These are phyloP conservation scores for Cladosporium sphaerospermum DNA, from an alignment of 2,329 filamentous ascomycete species.

Conservation along the genomic window DNA sequence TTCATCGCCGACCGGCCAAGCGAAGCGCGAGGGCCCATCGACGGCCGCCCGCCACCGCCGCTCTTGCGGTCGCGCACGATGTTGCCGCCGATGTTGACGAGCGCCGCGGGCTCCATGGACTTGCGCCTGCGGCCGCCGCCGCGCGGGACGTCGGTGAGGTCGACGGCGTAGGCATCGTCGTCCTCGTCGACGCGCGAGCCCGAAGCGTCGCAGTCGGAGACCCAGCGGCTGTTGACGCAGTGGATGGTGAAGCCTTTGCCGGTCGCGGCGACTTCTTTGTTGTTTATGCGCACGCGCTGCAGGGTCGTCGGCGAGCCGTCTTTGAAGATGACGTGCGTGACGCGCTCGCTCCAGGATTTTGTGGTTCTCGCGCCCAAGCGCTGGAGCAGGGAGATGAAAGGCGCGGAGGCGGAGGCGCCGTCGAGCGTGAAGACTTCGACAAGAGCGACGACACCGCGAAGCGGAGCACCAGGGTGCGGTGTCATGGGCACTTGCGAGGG, in stretches of 20 bases:
- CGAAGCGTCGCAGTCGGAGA: slow-evolving; percentile 29
- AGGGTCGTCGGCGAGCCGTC: slow-evolving; percentile 32
- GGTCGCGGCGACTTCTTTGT: slow-evolving; percentile 23
- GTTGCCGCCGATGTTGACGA: slow-evolving; percentile 28
- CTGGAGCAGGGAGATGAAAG: slow-evolving; percentile 30
- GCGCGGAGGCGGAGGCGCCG: slow-evolving; percentile 29
- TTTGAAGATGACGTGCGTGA: slow-evolving; percentile 35
- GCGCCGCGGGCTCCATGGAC: slow-evolving; percentile 31
- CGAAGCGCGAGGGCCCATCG: slow-evolving; percentile 16
- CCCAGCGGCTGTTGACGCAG: slow-evolving; percentile 34
- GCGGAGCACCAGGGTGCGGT: slow-evolving; percentile 30
- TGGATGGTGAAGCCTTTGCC: slow-evolving; percentile 23
- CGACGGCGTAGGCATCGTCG: slow-evolving; percentile 29
- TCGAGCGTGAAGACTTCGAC: slow-evolving; percentile 33
- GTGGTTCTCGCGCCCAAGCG: slow-evolving; percentile 32
- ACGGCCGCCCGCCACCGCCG: slow-evolving; percentile 16
- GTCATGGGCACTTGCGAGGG: slow-evolving; percentile 29
- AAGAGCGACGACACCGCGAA: slow-evolving; percentile 28
- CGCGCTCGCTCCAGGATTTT: slow-evolving; percentile 30
- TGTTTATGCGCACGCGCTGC: slow-evolving; percentile 28
- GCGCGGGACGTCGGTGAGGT: slow-evolving; percentile 27
- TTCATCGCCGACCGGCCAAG: slow-evolving; percentile 21
- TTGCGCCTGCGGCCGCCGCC: slow-evolving; percentile 30
- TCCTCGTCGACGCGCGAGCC: slow-evolving; percentile 27
- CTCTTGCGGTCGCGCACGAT: slow-evolving; percentile 27